Percentiles rank a stretch among this genome's conserved stretches.
Conservation (phyloP, 164 flowering plant species). For the Euptelea pleiosperma region DNA sequence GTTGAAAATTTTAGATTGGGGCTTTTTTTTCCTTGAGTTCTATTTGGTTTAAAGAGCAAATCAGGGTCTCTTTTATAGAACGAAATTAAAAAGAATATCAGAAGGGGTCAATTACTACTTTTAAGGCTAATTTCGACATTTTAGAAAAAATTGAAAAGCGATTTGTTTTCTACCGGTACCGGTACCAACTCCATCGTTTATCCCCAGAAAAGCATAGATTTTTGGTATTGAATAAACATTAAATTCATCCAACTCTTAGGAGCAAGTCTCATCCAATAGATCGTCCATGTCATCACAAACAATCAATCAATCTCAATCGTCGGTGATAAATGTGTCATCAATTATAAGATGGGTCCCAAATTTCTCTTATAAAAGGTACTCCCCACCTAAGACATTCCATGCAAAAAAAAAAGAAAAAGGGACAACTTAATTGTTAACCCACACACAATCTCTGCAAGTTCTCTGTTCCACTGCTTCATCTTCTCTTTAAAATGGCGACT, state of each 20-base stretch:
- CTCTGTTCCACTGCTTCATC: background rate
- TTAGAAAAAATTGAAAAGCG: background rate
- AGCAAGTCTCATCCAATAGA: slow-evolving; percentile 7
- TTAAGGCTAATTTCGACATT: background rate
- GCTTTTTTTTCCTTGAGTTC: no score
- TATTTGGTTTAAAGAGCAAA: no score
- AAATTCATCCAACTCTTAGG: background rate
- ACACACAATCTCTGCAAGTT: background rate
- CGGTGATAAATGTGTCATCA: slow-evolving; percentile 2
- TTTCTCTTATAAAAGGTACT: slow-evolving; percentile 3
- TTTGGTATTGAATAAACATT: background rate
- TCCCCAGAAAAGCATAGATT: background rate
- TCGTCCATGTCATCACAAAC: slow-evolving; percentile 5
- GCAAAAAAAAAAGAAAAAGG: background rate
- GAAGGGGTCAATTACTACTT: background rate
- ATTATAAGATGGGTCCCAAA: background rate
- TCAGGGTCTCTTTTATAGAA: no score
- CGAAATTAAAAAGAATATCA: no score
- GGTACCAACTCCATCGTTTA: background rate
- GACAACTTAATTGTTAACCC: background rate
- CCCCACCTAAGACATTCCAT: background rate
- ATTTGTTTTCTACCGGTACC: background rate
- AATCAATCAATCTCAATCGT: slow-evolving; percentile 9
- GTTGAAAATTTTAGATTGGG: no score
- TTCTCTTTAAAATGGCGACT: no score